These are phyloP conservation scores for Paradendryphiella salina DNA, from an alignment of 2,329 filamentous ascomycete species.

Conservation along the genomic window DNA sequence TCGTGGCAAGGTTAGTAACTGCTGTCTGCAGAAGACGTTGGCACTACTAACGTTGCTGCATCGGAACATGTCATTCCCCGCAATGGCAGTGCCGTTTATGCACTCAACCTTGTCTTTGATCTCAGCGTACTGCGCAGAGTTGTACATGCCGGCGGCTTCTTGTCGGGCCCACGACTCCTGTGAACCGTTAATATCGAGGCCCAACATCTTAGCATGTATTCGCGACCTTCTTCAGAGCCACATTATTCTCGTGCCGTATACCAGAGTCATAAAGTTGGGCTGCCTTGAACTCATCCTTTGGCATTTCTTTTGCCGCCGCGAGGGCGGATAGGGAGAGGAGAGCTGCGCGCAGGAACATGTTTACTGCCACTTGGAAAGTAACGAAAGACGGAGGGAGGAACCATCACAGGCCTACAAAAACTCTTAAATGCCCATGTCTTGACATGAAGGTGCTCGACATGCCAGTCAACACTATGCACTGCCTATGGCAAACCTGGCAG, in stretches of 20 bases:
- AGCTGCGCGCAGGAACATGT: constrained; percentile 36
- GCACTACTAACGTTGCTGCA: constrained; percentile 30
- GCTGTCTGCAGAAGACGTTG: too few species aligned
- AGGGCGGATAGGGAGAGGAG: constrained; percentile 43
- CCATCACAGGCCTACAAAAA: not conserved
- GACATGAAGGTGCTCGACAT: constrained; percentile 17
- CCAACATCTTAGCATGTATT: not conserved
- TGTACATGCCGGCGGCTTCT: constrained; percentile 39
- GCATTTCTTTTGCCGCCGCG: constrained; percentile 40
- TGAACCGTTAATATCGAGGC: constrained; percentile 23
- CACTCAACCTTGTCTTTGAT: constrained; percentile 42
- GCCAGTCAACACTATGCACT: constrained; percentile 14
- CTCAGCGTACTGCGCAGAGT: constrained; percentile 42
- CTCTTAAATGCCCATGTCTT: constrained; percentile 27
- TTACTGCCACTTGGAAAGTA: constrained; percentile 12
- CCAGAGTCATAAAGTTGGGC: constrained; percentile 48
- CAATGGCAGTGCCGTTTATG: constrained; percentile 44
- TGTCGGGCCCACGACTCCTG: constrained; percentile 46
- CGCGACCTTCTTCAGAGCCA: constrained; percentile 41
- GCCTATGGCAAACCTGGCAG: constrained; percentile 35
- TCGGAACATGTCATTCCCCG: constrained; percentile 43
- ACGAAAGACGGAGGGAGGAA: constrained; percentile 1
- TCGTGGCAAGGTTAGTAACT: constrained; percentile 15
- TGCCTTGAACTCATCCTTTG: constrained; percentile 41
- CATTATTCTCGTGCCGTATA: constrained; percentile 45